Evolutionary conservation across 208 protist genomes (phyloP), one percentile per base, ranked within the genome.

Genomic region (Blastocrithidia nonstop): DNA sequence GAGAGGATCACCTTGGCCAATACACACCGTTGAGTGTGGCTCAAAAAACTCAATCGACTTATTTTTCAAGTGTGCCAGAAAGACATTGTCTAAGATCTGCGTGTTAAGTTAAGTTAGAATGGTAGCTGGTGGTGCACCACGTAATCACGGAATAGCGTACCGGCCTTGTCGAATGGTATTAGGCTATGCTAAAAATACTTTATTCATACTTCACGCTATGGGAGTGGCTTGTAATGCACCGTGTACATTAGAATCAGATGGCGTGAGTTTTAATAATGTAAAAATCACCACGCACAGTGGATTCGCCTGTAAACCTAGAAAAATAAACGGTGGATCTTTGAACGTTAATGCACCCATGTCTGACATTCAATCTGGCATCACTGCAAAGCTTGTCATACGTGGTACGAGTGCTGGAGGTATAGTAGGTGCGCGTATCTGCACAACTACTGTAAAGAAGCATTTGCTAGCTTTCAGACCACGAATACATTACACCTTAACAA

Each of bases 191-290:
- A 66, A 43, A 43, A 84, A 82, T 4, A 83, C 22, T 39, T 70
- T 81, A 17, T 65, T 59, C 37, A 76, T 50, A 0, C 74, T 66
- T 74, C 79, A 88, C 16, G 44, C 73, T 4, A 81, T n/a, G n/a
- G n/a, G n/a, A n/a, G n/a, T 33, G 1, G 55, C 38, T 25, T 29
- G 25, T 6, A 26, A 20, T n/a, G 42, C 50, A 9, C 42, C 32
- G 4, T 25, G 11, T 11, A 11, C 29, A n/a, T n/a, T 11, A n/a
- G 11, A 11, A n/a, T 11, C 33, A 17, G 74, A 39, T n/a, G 67
- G 66, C 11, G 57, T 69, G 15, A 83, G 22, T 40, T 70, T 80
- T 24, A 88, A 45, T 32, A 88, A 42, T 45, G 67, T 72, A 32
- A 73, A 61, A 20, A 70, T 50, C 6, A 57, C 57, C 29, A 70